Conservation (phyloP, 306 rosid genomes). For the Gillenia trifoliata region DNA sequence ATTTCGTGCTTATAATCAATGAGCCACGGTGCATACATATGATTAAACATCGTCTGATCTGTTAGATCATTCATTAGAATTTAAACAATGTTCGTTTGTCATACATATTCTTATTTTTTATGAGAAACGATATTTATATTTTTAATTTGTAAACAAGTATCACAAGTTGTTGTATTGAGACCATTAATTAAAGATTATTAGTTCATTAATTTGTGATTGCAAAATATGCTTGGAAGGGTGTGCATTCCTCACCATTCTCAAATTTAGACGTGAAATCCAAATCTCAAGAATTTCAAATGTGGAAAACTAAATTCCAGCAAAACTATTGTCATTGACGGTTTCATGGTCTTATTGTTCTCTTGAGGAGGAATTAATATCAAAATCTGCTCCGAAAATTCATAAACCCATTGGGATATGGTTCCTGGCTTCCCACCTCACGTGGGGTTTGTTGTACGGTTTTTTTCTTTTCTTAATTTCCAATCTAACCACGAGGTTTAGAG, state of each 20-base stretch:
- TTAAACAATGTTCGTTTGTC: too few species aligned
- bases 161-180: background rate
- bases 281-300: conserved; percentile 20
- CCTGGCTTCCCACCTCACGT: background rate
- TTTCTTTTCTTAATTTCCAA: background rate
- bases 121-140: background rate
- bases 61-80: too few species aligned
- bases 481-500: conserved; percentile 6
- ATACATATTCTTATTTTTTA: too few species aligned
- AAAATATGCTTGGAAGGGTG: background rate
- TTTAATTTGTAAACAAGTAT: too few species aligned
- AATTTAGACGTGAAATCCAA: conserved; percentile 24
- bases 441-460: conserved; percentile 3
- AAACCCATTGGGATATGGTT: background rate
- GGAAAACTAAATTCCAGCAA: conserved; percentile 9
- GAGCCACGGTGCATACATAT: background rate
- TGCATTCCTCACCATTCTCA: background rate
- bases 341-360: background rate
- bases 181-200: background rate
- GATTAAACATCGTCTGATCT: too few species aligned
- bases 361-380: background rate
- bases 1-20: background rate
- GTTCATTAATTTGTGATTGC: background rate
- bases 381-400: background rate
- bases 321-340: background rate